Evolutionary conservation across 768 basidiomycete species (phyloP), one percentile per base, ranked within the genome.

Genomic region (Suillus luteus): DNA sequence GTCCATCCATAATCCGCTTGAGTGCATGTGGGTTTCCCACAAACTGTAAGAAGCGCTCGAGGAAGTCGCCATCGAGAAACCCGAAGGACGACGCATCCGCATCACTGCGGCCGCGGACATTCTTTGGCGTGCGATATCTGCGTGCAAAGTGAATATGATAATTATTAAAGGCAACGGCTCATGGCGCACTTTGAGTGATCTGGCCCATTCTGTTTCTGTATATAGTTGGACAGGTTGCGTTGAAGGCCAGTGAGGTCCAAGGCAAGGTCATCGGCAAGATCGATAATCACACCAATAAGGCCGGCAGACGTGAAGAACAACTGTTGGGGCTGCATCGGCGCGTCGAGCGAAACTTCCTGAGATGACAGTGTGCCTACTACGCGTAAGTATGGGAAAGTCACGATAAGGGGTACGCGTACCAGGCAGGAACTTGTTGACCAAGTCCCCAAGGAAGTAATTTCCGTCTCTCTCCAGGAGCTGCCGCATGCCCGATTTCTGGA

Each of bases 21-120:
- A 86, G 75, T 27, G 80, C 74, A 6, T 77, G 70, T 1, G 80
- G 75, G 22, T 81, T 76, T 14, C 69, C 72, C 43, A 70, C 71
- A 55, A 81, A 77, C 19, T 74, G 75, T 60, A 89, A 79, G 73
- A 91, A 87, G 22, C 79, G 76, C 73, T 95, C 92, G 22, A 97
- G 71, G 66, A 95, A 91, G 70, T 93, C 90, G 1, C 95, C 95
- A 65, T 97, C 95, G 35, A 97, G 79, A 81, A 97, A 95, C 17
- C 93, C 94, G 46, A 81, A 82, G 1, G 90, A 82, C 1, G 82
- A 68, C 33, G 75, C 68, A 38, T 88, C 84, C 9, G 82, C 79
- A 68, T 92, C 90, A 57, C 82, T 86, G 27, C 80, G 79, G 8
- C 89, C 86, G 27, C 77, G 72, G 0, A 78, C 77, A 44, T 79